Evolutionary conservation across 768 basidiomycete genomes (phyloP).

Genomic region (Porpolomopsis calyptriformis): DNA sequence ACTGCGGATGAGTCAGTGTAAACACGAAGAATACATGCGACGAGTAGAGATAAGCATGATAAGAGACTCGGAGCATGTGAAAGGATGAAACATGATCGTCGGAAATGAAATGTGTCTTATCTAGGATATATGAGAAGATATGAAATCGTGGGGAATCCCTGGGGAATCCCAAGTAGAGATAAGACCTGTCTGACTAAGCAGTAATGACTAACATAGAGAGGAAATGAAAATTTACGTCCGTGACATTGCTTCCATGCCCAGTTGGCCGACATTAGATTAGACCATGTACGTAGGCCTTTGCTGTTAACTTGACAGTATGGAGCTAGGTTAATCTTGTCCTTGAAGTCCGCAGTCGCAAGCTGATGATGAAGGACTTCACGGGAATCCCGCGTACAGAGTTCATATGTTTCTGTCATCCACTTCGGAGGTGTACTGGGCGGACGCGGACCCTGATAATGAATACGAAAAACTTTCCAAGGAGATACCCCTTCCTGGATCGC

Average conservation of each 20-base stretch:
- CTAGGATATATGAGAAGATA: too few relatives aligned
- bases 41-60: too few relatives aligned
- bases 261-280: conserved; percentile 27
- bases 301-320: conserved; percentile 18
- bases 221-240: too few relatives aligned
- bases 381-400: conserved; percentile 16
- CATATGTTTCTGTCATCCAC: conserved; percentile 22
- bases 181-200: too few relatives aligned
- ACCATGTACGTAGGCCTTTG: conserved; percentile 12
- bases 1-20: too few relatives aligned
- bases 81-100: too few relatives aligned
- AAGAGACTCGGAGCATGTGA: too few relatives aligned
- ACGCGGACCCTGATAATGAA: conserved; percentile 16
- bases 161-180: too few relatives aligned
- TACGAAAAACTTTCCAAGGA: conserved; percentile 15
- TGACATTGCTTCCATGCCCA: conserved; percentile 27
- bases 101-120: too few relatives aligned
- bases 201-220: too few relatives aligned
- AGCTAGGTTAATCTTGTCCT: conserved; percentile 12
- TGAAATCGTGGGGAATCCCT: too few relatives aligned
- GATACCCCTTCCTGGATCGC: conserved; percentile 14
- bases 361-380: conserved; percentile 14
- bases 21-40: too few relatives aligned
- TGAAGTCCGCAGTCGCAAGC: conserved; percentile 16
- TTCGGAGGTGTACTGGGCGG: conserved; percentile 12